Base-by-base conservation (phyloP, 306 rosid genomes). In the Vigna angularis region DNA sequence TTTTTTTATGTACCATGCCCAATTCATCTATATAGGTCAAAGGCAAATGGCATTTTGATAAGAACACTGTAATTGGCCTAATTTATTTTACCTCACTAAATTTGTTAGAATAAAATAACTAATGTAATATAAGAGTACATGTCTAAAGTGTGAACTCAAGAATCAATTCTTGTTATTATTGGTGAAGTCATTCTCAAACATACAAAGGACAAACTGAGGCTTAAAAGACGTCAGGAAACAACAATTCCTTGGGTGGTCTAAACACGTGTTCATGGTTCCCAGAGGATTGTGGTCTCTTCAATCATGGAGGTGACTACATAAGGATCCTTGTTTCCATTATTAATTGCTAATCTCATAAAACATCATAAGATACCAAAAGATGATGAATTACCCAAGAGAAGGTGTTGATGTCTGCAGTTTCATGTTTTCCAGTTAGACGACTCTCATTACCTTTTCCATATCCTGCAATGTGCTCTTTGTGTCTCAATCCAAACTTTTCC, bases 371-470 rank as follows among this genome's bases (percentile, higher is more conserved):
- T 9, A 42, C 12, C 47, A 42, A 2, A 42, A 42, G 9, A 42
- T 42, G 47, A 9, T 42, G 13, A 9, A 13, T 59, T 85, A 85
- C 91, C 91, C 91, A 90, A 70, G 65, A 22, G 79, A 90, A 90
- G 45, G 71, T 84, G 79, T 86, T 49, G 63, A 90, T 90, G 66
- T 88, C 85, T 1, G 90, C 91, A 1, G 94, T 90, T 83, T 90
- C 91, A 52, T 90, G 89, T 69, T 11, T 82, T 7, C 94, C 94
- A 6, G 91, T 90, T 79, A 90, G 91, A 40, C 90, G 90, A 28
- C 91, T 88, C 75, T 90, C 90, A 40, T 90, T 90, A 74, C 94
- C 94, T 82, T 83, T 79, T n/a, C 94, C 94, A 65, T 90, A 88
- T 34, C 90, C 90, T 44, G 90, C 87, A 42, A 90, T 88, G 86